Percentiles rank a stretch among this genome's conserved stretches.
phyloP scores from a whole-genome alignment of 2,329 filamentous ascomycete species.

The Claviceps paspali region DNA sequence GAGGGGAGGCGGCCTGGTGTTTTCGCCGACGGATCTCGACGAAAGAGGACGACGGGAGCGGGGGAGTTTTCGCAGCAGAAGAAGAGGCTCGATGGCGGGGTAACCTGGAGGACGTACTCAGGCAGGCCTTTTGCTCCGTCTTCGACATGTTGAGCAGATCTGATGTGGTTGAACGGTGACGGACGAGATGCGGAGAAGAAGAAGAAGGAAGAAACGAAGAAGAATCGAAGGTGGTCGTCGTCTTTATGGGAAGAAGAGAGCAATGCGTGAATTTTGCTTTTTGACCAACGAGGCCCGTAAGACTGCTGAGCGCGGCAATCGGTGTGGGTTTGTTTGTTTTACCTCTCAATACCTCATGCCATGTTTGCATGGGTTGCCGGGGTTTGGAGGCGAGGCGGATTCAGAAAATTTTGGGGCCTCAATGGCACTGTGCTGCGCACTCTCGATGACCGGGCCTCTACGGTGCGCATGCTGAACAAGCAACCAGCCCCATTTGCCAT shows the following conservation, averaged over 20 bases:
- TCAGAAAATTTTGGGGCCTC: not conserved
- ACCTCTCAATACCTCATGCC: constrained; percentile 1
- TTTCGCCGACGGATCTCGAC: constrained; percentile 7
- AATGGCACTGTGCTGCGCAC: not conserved
- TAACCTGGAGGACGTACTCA: constrained; percentile 35
- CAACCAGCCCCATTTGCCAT: too few species aligned
- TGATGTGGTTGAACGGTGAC: not conserved
- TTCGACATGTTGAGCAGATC: constrained; percentile 29
- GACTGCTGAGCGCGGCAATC: not conserved
- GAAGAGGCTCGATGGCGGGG: constrained; percentile 7
- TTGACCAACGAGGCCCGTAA: constrained; percentile 2
- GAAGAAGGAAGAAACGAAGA: too few species aligned
- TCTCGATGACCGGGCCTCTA: rapidly evolving
- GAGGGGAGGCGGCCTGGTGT: not conserved
- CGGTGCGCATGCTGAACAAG: not conserved
- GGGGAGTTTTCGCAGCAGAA: constrained; percentile 4
- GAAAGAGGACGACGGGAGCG: too few species aligned
- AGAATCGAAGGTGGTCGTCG: not conserved
- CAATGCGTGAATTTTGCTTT: constrained; percentile 6
- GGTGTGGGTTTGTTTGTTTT: constrained; percentile 5
- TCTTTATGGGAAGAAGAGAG: too few species aligned
- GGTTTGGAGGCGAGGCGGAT: not conserved
- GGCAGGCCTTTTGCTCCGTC: constrained; percentile 44
- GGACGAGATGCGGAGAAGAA: not conserved
- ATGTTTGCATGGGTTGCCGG: not conserved